Percentiles rank a stretch among this genome's conserved stretches.
These are phyloP conservation scores for Planoprotostelium fungivorum DNA, from an alignment of 78 protist genomes.

Conservation along the genomic window DNA sequence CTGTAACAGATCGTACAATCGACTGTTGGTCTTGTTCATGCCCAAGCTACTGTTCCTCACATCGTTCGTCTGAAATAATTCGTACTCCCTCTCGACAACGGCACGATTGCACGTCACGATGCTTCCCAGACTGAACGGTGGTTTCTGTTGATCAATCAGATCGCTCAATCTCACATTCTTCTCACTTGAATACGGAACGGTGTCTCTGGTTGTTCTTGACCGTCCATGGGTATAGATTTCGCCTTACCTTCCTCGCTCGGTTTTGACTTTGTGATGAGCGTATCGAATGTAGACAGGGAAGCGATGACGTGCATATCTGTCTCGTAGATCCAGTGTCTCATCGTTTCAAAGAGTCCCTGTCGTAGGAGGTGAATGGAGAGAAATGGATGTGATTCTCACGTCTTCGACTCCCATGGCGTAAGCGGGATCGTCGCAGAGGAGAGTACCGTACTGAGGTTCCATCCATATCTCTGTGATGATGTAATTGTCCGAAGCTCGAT, in stretches of 20 bases:
- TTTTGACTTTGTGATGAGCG: background rate
- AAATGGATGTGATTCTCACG: background rate
- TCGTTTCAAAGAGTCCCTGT: background rate
- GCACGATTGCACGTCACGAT: background rate
- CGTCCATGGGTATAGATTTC: background rate
- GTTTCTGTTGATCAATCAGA: background rate
- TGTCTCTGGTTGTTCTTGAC: background rate
- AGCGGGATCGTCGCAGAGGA: background rate
- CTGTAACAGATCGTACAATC: background rate
- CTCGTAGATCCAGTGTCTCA: background rate
- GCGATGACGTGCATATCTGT: background rate
- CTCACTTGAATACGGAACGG: background rate
- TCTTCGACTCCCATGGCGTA: background rate
- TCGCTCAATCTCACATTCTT: background rate
- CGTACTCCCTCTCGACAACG: background rate
- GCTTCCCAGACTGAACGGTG: background rate
- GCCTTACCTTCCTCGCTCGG: background rate
- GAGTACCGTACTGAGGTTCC: background rate
- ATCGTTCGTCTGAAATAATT: background rate
- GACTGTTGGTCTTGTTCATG: background rate
- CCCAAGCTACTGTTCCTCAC: background rate
- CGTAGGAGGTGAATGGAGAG: no score
- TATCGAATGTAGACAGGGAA: background rate
- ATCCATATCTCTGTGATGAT: background rate
- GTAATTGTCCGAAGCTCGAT: background rate